Evolutionary conservation across 768 basidiomycete genomes (phyloP).

Genomic region (Russula vinacea): DNA sequence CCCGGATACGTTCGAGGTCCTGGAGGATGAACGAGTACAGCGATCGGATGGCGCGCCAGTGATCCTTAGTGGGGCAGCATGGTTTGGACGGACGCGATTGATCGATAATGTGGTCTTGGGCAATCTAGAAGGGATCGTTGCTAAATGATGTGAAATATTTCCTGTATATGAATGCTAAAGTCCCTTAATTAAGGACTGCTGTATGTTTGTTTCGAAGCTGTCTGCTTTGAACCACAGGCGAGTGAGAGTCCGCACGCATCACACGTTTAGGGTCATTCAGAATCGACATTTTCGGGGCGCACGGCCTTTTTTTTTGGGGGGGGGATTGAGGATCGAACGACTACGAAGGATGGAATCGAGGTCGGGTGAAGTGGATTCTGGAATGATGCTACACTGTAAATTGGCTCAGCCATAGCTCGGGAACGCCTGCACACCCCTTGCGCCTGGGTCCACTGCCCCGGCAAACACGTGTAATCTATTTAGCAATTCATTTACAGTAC

Average conservation of each 20-base stretch:
- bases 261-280: neutral
- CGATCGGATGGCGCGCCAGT: conserved; percentile 41
- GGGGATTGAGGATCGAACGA: neutral
- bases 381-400: no score
- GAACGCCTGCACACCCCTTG: no score
- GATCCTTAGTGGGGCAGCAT: conserved; percentile 82
- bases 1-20: conserved; percentile 63
- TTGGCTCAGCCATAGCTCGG: no score
- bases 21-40: conserved; percentile 40
- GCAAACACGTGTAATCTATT: no score
- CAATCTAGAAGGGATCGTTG: conserved; percentile 40
- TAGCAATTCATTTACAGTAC: no score
- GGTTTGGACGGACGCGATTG: conserved; percentile 81
- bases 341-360: neutral
- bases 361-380: no score
- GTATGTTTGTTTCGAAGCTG: no score
- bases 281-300: neutral
- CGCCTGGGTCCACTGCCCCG: no score
- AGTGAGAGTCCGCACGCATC: neutral
- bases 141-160: neutral
- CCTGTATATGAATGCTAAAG: neutral
- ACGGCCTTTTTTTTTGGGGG: neutral
- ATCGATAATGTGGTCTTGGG: conserved; percentile 91
- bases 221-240: no score
- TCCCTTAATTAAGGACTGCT: neutral